Percentiles rank a stretch among this genome's conserved stretches.
Conservation (phyloP, 306 rosid species). For the Castanea sativa region DNA sequence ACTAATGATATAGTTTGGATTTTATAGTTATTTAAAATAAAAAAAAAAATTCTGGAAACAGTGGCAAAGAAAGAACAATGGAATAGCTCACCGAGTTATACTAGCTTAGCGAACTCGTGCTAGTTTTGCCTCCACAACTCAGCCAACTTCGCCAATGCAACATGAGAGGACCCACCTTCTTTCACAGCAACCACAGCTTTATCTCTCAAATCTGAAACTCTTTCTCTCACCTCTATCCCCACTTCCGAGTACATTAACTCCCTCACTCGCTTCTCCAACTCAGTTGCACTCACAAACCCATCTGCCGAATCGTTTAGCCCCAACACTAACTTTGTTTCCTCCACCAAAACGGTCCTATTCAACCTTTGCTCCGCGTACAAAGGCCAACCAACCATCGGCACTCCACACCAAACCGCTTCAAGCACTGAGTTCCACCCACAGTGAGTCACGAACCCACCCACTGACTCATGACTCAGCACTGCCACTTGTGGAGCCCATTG, state of each 20-base stretch:
- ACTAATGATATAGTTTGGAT: too few species aligned
- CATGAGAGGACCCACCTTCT: constrained; percentile 14
- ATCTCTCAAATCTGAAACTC: not conserved
- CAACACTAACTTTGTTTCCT: constrained; percentile 15
- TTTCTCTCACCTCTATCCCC: constrained; percentile 26
- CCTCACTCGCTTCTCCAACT: not conserved
- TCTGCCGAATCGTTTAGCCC: constrained; percentile 9
- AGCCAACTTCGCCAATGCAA: not conserved
- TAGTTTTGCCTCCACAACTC: not conserved
- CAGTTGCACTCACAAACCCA: not conserved
- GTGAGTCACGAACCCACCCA: constrained; percentile 35
- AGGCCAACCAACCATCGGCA: constrained; percentile 44
- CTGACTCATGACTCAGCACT: constrained; percentile 14
- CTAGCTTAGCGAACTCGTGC: too few species aligned
- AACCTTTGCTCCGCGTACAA: not conserved
- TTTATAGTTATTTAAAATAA: too few species aligned
- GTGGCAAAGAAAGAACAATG: too few species aligned
- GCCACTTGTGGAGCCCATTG: constrained; percentile 17
- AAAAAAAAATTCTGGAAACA: too few species aligned
- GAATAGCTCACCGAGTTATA: too few species aligned
- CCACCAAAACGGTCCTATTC: constrained; percentile 9
- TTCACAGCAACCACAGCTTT: constrained; percentile 8
- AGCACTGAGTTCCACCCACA: constrained; percentile 42
- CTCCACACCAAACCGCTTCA: constrained; percentile 13
- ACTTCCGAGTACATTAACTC: constrained; percentile 28